Percentiles rank a stretch among this genome's conserved stretches.
Evolutionary conservation across 1,284 basidiomycete species (phyloP).

Genomic region (Serendipita sp.): DNA sequence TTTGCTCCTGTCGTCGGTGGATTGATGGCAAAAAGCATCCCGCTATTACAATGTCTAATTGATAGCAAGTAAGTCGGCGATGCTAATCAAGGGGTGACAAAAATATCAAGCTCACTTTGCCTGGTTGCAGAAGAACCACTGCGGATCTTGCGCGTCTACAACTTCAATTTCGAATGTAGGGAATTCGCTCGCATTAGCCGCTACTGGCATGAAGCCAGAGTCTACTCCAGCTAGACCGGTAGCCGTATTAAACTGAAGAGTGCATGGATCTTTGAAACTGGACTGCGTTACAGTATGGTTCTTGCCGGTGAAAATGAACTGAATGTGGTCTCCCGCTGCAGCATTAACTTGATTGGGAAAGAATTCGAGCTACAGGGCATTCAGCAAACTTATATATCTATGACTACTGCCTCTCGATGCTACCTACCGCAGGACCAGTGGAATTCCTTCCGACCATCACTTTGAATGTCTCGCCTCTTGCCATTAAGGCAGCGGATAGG

Average conservation of each 20-base stretch:
- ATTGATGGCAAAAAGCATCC: constrained; percentile 12
- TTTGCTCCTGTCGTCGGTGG: constrained; percentile 3
- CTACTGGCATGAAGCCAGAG: constrained; percentile 3
- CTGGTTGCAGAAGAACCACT: constrained; percentile 3
- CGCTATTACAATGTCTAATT: constrained; percentile 7
- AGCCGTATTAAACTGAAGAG: not conserved
- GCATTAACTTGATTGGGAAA: constrained; percentile 1
- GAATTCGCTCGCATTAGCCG: not conserved
- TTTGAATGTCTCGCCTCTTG: not conserved
- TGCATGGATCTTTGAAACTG: constrained; percentile 7
- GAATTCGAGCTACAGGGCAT: not conserved
- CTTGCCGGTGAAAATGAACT: constrained; percentile 8
- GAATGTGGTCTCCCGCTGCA: not conserved
- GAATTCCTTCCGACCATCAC: not conserved
- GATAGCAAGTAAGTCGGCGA: not conserved
- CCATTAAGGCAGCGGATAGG: too few species aligned
- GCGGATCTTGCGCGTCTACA: not conserved
- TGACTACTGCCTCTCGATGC: not conserved
- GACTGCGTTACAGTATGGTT: constrained; percentile 11
- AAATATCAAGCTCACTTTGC: not conserved
- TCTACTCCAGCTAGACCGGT: not conserved
- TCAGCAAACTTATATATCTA: not conserved
- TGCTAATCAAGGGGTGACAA: too few species aligned
- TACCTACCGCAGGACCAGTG: not conserved
- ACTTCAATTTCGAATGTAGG: constrained; percentile 8